These are phyloP conservation scores for Trypanosoma lewisi DNA, from an alignment of 208 protist genomes.

Conservation along the genomic window DNA sequence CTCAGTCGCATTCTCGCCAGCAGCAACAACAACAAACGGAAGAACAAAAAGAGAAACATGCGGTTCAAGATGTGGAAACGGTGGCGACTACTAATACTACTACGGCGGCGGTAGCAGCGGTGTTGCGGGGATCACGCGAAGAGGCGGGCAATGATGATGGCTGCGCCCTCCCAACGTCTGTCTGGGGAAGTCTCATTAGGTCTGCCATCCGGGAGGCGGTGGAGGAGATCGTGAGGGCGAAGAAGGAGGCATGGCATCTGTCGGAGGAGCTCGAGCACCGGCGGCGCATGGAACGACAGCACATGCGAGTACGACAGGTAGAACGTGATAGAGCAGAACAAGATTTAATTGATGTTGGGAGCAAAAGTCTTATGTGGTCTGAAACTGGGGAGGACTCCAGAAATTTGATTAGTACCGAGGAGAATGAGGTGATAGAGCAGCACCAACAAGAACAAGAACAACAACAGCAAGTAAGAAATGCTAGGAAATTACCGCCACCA, in stretches of 20 bases:
- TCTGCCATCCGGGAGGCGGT: constrained; percentile 68
- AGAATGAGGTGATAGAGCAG: constrained; percentile 1
- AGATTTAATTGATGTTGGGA: constrained; percentile 16
- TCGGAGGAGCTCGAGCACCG: constrained; percentile 33
- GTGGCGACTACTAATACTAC: background rate
- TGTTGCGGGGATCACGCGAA: background rate
- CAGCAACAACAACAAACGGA: background rate
- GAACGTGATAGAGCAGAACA: constrained; percentile 27
- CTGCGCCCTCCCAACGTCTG: constrained; percentile 9
- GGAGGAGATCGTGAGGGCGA: constrained; percentile 52
- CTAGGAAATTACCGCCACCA: too few relatives aligned
- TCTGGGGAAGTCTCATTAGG: constrained; percentile 34
- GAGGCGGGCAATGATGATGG: background rate
- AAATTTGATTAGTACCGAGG: background rate
- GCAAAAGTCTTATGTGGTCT: background rate
- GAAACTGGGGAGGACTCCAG: background rate
- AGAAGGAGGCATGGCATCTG: constrained; percentile 31
- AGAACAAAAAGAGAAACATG: background rate
- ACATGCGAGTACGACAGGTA: constrained; percentile 27
- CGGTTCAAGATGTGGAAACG: too few relatives aligned
- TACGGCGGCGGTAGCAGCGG: constrained; percentile 7
- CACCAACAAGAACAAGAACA: background rate
- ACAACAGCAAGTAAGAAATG: too few relatives aligned
- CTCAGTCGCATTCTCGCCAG: background rate
- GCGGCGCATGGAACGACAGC: constrained; percentile 32